phyloP scores from a whole-genome alignment of 106 monocot species.

The Acanthochlamys bracteata region DNA sequence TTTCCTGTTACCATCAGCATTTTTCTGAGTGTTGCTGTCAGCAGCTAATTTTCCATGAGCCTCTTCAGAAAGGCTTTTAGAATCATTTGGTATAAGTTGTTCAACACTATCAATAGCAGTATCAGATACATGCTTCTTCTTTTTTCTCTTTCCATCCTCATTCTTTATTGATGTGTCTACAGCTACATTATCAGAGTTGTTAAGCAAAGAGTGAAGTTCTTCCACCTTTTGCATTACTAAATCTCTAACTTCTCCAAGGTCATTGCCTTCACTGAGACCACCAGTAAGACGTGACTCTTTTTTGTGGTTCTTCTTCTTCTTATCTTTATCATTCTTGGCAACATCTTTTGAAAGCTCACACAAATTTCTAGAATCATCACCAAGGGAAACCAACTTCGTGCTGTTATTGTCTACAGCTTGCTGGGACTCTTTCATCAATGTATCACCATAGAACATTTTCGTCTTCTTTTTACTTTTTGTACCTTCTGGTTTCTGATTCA shows the following conservation, averaged over 20 bases:
- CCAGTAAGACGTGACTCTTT: neutral
- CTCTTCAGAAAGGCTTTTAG: neutral
- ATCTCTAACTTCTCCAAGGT: slow-evolving; percentile 5
- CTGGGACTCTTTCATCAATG: too few species aligned
- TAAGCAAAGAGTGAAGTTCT: slow-evolving; percentile 8
- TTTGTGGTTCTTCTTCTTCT: slow-evolving; percentile 35
- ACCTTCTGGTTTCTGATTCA: too few species aligned
- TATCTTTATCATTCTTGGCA: slow-evolving; percentile 14
- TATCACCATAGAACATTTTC: too few species aligned
- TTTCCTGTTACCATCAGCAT: slow-evolving; percentile 15
- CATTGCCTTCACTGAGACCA: slow-evolving; percentile 5
- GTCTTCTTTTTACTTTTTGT: too few species aligned
- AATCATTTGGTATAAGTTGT: neutral
- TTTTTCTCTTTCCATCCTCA: slow-evolving; percentile 24
- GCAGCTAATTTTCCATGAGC: slow-evolving; percentile 11
- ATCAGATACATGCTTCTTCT: slow-evolving; percentile 16
- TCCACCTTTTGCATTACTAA: slow-evolving; percentile 20
- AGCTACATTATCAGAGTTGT: neutral
- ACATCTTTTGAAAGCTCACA: too few species aligned
- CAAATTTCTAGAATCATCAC: too few species aligned
- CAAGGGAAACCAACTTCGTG: too few species aligned
- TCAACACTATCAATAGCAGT: neutral
- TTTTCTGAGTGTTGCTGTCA: too few species aligned
- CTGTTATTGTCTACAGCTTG: too few species aligned
- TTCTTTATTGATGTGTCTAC: slow-evolving; percentile 1